Conservation (phyloP, 352 stramenopile genomes). For the Phytopythium oedochilum region DNA sequence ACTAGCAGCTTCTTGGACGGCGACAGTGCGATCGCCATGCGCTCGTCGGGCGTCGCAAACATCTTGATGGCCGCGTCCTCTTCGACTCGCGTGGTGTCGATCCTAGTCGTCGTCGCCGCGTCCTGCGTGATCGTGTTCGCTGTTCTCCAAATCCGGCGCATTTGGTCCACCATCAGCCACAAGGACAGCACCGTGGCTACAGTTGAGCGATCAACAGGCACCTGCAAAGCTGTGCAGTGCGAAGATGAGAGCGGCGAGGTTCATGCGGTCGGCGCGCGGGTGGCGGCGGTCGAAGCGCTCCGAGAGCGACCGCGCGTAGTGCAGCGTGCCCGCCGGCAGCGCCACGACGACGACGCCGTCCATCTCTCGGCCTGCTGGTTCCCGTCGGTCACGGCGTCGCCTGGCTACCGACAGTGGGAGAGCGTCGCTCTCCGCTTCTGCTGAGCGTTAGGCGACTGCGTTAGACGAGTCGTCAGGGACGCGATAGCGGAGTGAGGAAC, state of each 20-base stretch:
- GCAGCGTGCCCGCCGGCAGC: constrained; percentile 35
- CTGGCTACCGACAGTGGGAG: background rate
- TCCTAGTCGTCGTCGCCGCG: background rate
- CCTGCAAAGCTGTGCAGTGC: constrained; percentile 57
- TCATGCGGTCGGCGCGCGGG: constrained; percentile 50
- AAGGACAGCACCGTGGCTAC: too few relatives aligned
- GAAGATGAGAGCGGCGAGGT: constrained; percentile 57
- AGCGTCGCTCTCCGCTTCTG: background rate
- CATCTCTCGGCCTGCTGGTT: constrained; percentile 18
- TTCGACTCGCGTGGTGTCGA: background rate
- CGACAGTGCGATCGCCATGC: constrained; percentile 37
- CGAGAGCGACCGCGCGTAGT: constrained; percentile 48
- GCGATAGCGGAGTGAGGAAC: too few relatives aligned
- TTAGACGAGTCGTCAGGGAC: background rate
- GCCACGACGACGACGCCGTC: constrained; percentile 55
- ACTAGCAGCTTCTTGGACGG: constrained; percentile 31
- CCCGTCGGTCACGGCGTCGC: background rate
- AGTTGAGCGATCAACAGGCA: constrained; percentile 4
- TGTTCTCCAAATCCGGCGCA: background rate
- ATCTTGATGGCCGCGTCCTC: constrained; percentile 21
- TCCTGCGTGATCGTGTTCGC: background rate
- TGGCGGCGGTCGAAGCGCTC: constrained; percentile 39
- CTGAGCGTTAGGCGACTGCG: background rate
- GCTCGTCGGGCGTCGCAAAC: constrained; percentile 37
- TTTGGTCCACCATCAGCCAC: too few relatives aligned